Evolutionary conservation across 73 alveolate genomes (phyloP), one percentile per base, ranked within the genome.

Genomic region (Paramecium bursaria): DNA sequence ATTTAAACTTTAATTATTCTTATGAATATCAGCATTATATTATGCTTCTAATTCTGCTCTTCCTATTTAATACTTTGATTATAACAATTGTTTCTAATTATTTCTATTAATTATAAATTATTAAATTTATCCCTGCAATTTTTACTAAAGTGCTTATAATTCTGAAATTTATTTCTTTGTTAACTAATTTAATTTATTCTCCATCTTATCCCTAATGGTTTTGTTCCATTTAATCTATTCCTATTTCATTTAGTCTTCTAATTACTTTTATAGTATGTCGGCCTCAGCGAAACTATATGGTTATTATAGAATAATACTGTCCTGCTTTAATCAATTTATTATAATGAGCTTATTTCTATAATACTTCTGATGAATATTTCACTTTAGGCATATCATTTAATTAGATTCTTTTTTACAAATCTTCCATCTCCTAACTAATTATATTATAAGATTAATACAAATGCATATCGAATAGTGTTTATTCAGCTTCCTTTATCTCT

Each of bases 401-500:
- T 13, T 57, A 50, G 13, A 57, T 30, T 27, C 33, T 10, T 30
- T 57, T 57, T 57, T 57, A 30, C 33, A 57, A 30, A 30, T 57
- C 27, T 30, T 57, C 76, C 76, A 57, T 57, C 33, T 57, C 76
- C 29, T 57, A 10, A n/a, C 76, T 57, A 57, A 9, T 3, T 23
- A 30, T 57, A 57, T 13, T 23, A 0, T 0, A 11, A 30, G 33
- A 13, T n/a, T n/a, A 2, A 29, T 57, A 57, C 76, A 27, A 57
- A 57, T 57, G 76, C 21, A 57, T 14, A 30, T 13, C 13, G 10
- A 30, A 57, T 15, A 57, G 27, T 4, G 76, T 57, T 30, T 57
- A 30, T 57, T 57, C 76, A 29, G 76, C 76, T 57, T 57, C 76
- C n/a, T 30, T 57, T 57, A 11, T 30, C 33, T 29, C 76, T 57